Conservation (phyloP, 1,284 basidiomycete genomes). For the Ustanciosporium gigantosporum region DNA sequence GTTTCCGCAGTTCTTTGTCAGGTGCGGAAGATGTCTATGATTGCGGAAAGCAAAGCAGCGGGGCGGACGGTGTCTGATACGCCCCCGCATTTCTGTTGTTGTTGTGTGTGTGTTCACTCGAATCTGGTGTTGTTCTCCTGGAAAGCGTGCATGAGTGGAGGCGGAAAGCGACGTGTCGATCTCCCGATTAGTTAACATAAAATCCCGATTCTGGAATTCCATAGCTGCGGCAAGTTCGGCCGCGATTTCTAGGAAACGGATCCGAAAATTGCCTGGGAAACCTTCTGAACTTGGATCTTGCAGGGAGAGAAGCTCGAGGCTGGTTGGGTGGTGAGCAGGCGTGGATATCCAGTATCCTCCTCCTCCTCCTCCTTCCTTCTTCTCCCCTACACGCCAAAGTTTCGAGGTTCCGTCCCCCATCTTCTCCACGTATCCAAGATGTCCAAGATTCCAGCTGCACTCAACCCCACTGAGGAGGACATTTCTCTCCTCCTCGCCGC, state of each 20-base stretch:
- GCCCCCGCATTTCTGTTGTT: too few relatives aligned
- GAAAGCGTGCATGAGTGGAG: background rate
- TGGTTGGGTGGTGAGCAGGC: too few relatives aligned
- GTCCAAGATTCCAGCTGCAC: slow-evolving; percentile 82
- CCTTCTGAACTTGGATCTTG: too few relatives aligned
- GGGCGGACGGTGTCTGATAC: too few relatives aligned
- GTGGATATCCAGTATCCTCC: too few relatives aligned
- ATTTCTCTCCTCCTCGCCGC: slow-evolving; percentile 92
- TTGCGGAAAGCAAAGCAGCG: too few relatives aligned
- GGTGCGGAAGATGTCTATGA: too few relatives aligned
- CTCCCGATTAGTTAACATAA: background rate
- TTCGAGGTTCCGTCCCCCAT: slow-evolving; percentile 37
- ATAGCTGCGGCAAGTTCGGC: slow-evolving; percentile 1
- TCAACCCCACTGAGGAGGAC: slow-evolving; percentile 95
- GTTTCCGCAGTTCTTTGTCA: too few relatives aligned
- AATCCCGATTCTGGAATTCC: background rate
- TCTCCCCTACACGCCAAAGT: slow-evolving; percentile 33
- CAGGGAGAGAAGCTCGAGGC: too few relatives aligned
- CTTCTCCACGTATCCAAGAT: slow-evolving; percentile 17
- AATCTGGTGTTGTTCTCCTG: background rate
- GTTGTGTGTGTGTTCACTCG: too few relatives aligned
- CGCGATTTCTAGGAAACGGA: too few relatives aligned
- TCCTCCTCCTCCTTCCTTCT: slow-evolving; percentile 16
- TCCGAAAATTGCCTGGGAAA: too few relatives aligned
- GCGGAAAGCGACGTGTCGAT: background rate